These are phyloP conservation scores for Rhizomucor pusillus DNA, from an alignment of 371 early-diverging fungal genomes.

Conservation along the genomic window DNA sequence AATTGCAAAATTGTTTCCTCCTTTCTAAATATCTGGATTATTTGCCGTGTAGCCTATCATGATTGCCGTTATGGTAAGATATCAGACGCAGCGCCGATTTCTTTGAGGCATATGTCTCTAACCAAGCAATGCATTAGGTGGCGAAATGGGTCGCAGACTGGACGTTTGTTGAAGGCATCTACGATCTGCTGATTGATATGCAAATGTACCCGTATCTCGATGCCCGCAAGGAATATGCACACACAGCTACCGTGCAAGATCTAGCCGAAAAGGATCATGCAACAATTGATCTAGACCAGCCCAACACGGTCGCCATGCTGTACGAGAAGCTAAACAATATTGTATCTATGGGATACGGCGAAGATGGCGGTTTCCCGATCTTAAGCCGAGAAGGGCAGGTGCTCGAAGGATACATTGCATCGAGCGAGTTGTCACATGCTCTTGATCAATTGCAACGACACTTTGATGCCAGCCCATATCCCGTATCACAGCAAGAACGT, in stretches of 20 bases:
- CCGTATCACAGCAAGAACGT: slow-evolving; percentile 34
- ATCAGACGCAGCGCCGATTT: no score
- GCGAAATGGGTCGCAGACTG: slow-evolving; percentile 88
- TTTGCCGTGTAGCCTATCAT: slow-evolving; percentile 75
- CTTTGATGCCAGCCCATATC: slow-evolving; percentile 20
- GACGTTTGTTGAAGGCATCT: slow-evolving; percentile 76
- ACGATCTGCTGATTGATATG: slow-evolving; percentile 77
- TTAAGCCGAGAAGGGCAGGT: slow-evolving; percentile 55
- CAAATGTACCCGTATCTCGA: slow-evolving; percentile 87
- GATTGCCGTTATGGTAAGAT: slow-evolving; percentile 81
- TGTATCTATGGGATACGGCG: slow-evolving; percentile 60
- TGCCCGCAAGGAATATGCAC: slow-evolving; percentile 71
- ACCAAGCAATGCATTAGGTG: slow-evolving; percentile 18
- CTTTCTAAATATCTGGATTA: no score
- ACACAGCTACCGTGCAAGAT: slow-evolving; percentile 52
- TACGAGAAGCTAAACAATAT: slow-evolving; percentile 51
- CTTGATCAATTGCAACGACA: slow-evolving; percentile 43
- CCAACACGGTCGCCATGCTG: slow-evolving; percentile 60
- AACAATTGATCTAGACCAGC: slow-evolving; percentile 59
- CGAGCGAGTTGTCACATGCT: slow-evolving; percentile 80
- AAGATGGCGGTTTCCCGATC: slow-evolving; percentile 85
- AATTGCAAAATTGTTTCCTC: background rate
- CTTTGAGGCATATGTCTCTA: background rate
- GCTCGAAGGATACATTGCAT: slow-evolving; percentile 84
- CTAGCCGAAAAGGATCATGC: slow-evolving; percentile 40